Evolutionary conservation across 805 yeast species (phyloP), one percentile per base, ranked within the genome.

Genomic region (Metschnikowia matae): DNA sequence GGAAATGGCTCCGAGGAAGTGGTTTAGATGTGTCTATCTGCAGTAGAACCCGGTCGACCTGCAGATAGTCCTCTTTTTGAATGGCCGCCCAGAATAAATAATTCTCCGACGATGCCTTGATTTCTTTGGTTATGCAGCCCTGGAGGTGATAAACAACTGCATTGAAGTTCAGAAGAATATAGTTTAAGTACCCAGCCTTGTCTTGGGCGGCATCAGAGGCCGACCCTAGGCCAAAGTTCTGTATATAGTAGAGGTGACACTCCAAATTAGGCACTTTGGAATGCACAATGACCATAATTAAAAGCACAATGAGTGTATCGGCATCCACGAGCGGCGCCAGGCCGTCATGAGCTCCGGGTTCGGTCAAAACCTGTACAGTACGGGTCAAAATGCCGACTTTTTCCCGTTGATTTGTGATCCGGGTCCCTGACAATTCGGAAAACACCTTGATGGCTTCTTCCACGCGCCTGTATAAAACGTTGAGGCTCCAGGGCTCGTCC

Each of bases 111-210:
- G 91, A 81, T 10, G 70, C 61, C 1, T 58, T 51, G 3, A 67
- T 59, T 44, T 85, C 64, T 3, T 67, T 66, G 7, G 68, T 42
- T 3, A 48, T 34, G 1, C 63, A 46, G 1, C 52, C 51, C 15
- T 65, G 61, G 15, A 89, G 70, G 60, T 85, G 92, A 49, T 70
- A 80, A 7, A 89, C 60, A 0, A 88, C 95, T 0, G 90, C 96
- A 58, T 90, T 96, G 40, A 90, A 71, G 5, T 96, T 89, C 41
- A 96, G 85, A 13, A 89, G 56, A 1, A 90, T 84, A 63, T 92
- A 92, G 10, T 88, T 95, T 31, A 79, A 64, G 21, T 80, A 71
- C 0, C 96, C 96, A 18, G 36, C 37, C 31, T 23, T n/a, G 18
- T 14, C n/a, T 14, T n/a, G 41, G 32, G 3, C 4, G 8, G 3